Evolutionary conservation across 176 grass and related monocot genomes (phyloP).

Genomic region (Avena sativa): DNA sequence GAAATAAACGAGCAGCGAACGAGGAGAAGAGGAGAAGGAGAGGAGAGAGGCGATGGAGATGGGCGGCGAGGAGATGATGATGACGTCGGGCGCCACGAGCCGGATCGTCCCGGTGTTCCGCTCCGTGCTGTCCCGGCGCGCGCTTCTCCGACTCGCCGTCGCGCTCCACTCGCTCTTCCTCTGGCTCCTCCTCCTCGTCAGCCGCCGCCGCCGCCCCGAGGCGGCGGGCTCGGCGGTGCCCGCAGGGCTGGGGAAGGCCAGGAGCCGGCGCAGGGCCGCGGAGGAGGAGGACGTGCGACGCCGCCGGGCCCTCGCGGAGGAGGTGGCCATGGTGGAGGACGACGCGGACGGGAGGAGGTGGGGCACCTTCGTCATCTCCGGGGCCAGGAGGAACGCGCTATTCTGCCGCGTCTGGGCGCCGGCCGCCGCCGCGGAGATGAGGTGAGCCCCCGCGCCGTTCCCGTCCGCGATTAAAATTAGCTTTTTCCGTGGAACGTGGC

Average conservation of each 20-base stretch:
- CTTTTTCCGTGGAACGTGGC: neutral
- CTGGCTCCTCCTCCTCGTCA: slow-evolving; percentile 75
- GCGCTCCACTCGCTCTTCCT: slow-evolving; percentile 74
- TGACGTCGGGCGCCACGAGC: slow-evolving; percentile 90
- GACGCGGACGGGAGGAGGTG: slow-evolving; percentile 25
- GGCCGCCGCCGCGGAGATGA: slow-evolving; percentile 50
- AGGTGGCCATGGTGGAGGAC: slow-evolving; percentile 56
- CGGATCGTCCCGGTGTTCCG: slow-evolving; percentile 88
- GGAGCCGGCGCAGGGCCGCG: slow-evolving; percentile 30
- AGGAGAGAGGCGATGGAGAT: neutral
- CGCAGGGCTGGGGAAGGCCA: slow-evolving; percentile 21
- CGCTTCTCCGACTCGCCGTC: slow-evolving; percentile 71
- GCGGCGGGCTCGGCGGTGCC: neutral
- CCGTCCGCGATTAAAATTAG: slow-evolving; percentile 28
- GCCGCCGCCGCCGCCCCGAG: slow-evolving; percentile 29
- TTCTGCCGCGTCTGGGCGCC: slow-evolving; percentile 89
- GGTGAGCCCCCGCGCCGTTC: slow-evolving; percentile 50
- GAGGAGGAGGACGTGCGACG: slow-evolving; percentile 55
- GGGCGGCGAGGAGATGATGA: slow-evolving; percentile 56
- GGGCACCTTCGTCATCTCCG: slow-evolving; percentile 63
- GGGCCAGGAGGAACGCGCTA: slow-evolving; percentile 73
- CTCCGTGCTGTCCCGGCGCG: slow-evolving; percentile 64
- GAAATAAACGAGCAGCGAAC: neutral
- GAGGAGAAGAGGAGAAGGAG: neutral
- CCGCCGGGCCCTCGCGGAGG: slow-evolving; percentile 56